Conservation (phyloP, 352 stramenopile genomes). For the Globisporangium paroecandrum region DNA sequence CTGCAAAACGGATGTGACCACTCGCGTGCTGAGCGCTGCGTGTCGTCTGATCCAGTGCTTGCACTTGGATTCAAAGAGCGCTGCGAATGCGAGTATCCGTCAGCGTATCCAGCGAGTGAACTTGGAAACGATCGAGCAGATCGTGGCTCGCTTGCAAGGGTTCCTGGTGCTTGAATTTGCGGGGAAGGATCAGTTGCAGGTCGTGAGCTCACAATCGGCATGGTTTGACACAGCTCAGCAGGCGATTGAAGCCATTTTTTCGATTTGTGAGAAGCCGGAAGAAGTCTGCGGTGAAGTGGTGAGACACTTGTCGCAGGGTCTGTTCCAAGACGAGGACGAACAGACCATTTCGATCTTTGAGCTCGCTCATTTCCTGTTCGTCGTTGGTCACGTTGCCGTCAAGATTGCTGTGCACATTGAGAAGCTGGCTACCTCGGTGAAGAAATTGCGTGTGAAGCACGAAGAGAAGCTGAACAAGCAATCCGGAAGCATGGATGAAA, state of each 20-base stretch:
- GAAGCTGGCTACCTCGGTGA: constrained; percentile 77
- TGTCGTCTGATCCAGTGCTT: constrained; percentile 66
- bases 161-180: constrained; percentile 89
- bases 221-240: constrained; percentile 93
- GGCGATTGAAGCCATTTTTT: constrained; percentile 91
- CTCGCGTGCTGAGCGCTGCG: constrained; percentile 53
- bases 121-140: constrained; percentile 84
- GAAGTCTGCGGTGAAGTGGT: constrained; percentile 73
- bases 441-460: constrained; percentile 83
- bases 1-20: constrained; percentile 43
- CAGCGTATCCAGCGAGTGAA: constrained; percentile 69
- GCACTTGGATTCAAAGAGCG: constrained; percentile 46
- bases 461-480: constrained; percentile 56
- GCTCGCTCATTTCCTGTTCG: constrained; percentile 94
- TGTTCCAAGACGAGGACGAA: constrained; percentile 57
- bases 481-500: constrained; percentile 18
- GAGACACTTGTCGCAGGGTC: constrained; percentile 49
- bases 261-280: constrained; percentile 88
- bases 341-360: constrained; percentile 65
- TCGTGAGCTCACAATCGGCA: constrained; percentile 42
- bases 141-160: constrained; percentile 84
- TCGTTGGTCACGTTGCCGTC: constrained; percentile 94
- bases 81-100: constrained; percentile 33
- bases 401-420: constrained; percentile 95
- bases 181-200: constrained; percentile 48